Evolutionary conservation across 139 green algal genomes (phyloP), one percentile per base, ranked within the genome.

Genomic region (Mesotaenium endlicherianum): DNA sequence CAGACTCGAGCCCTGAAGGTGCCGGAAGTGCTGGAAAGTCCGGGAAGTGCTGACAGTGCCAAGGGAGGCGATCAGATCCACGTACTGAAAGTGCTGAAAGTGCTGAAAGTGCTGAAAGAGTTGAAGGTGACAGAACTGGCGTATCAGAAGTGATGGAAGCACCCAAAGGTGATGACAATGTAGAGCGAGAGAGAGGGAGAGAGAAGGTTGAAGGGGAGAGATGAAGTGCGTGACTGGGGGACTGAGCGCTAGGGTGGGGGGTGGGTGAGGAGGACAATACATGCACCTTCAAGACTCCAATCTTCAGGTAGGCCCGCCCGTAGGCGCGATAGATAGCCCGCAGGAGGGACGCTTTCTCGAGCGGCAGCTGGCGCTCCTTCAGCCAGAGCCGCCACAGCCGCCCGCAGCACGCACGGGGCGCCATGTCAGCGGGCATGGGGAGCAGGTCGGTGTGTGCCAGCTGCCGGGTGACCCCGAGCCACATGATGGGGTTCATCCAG

Each of bases 401-500:
- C 20, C 16, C 14, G 3, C 81, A 45, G 53, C 81, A 87, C 53
- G 38, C 47, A 20, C 6, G 44, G 5, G 64, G 64, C 79, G 36
- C 31, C 45, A 85, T 14, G 34, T 40, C 42, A n/a, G 20, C 16
- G 20, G 60, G 64, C 34, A 87, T 42, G 20, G 42, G 45, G 3
- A 68, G 79, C 39, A 87, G 78, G 58, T 87, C 81, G 31, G 11
- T 26, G 26, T 40, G 26, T 31, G 47, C 78, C 59, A 87, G 45
- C 57, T 86, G 81, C 8, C 75, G 72, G 20, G 3, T 11, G 20
- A 31, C 14, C 34, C 81, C 81, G 17, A 85, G 20, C 2, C 42
- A 74, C 50, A 87, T 34, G 64, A 87, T 38, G 58, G 43, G 53
- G 30, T 83, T 34, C 55, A 87, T 75, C 72, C 72, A 87, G 36